phyloP scores from a whole-genome alignment of 2,329 filamentous ascomycete genomes.

The Fonsecaea nubica region DNA sequence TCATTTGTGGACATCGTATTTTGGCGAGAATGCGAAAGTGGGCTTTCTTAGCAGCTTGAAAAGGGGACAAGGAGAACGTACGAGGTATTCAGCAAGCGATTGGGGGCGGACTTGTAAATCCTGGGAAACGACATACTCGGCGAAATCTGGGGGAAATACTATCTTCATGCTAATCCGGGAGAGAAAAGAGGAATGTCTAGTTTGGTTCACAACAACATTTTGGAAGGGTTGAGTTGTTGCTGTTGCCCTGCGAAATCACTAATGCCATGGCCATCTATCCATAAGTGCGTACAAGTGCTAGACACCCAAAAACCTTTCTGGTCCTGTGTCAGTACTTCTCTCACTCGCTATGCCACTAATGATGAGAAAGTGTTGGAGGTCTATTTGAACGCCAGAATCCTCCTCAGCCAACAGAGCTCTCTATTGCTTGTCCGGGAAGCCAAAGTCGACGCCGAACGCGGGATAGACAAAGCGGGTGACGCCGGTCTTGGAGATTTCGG shows the following conservation, averaged over 20 bases:
- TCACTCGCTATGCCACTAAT: background rate
- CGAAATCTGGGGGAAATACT: background rate
- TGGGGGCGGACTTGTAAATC: background rate
- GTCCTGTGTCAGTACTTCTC: background rate
- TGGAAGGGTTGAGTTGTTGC: background rate
- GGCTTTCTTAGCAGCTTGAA: background rate
- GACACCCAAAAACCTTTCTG: background rate
- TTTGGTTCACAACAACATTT: background rate
- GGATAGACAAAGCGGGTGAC: slow-evolving; percentile 35
- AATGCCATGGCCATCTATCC: background rate
- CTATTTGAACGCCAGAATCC: background rate
- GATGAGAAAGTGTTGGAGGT: background rate
- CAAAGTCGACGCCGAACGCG: slow-evolving; percentile 36
- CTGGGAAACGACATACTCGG: background rate
- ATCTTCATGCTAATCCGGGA: background rate
- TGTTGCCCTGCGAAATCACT: background rate
- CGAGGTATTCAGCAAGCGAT: background rate
- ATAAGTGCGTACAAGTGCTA: background rate
- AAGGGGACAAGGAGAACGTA: no score
- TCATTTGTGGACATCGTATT: background rate
- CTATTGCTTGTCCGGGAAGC: slow-evolving; percentile 37
- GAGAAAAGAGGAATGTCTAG: background rate
- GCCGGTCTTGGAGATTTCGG: slow-evolving; percentile 36
- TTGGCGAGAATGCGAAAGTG: background rate
- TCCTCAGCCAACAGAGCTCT: background rate